phyloP scores from a whole-genome alignment of 257 asterid genomes.

The Datura wrightii region DNA sequence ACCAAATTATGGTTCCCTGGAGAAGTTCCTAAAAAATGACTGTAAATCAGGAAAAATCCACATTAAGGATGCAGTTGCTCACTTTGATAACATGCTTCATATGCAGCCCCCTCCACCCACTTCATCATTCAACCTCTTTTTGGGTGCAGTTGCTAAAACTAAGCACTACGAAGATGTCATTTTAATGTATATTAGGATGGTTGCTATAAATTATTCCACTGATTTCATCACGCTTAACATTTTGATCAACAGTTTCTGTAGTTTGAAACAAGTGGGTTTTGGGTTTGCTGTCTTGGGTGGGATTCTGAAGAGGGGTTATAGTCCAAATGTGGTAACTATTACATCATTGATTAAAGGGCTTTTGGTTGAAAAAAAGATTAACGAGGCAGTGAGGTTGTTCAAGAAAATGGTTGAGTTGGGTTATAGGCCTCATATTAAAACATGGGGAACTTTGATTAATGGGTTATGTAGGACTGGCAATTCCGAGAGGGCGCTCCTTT shows the following conservation, averaged over 20 bases:
- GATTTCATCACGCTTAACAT: conserved; percentile 62
- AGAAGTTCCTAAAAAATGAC: conserved; percentile 35
- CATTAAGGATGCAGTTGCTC: conserved; percentile 40
- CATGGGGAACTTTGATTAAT: conserved; percentile 67
- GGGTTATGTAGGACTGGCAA: conserved; percentile 32
- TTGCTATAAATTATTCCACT: conserved; percentile 45
- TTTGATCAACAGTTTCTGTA: conserved; percentile 64
- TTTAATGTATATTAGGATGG: conserved; percentile 54
- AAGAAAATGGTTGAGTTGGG: conserved; percentile 56
- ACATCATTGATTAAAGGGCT: conserved; percentile 69
- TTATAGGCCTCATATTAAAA: conserved; percentile 49
- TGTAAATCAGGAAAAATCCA: conserved; percentile 36
- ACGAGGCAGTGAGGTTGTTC: conserved; percentile 59
- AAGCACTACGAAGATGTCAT: conserved; percentile 48
- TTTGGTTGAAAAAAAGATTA: conserved; percentile 53
- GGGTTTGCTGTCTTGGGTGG: conserved; percentile 69
- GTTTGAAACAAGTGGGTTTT: conserved; percentile 43
- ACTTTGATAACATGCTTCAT: conserved; percentile 58
- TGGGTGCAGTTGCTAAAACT: conserved; percentile 57
- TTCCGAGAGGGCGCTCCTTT: conserved; percentile 57
- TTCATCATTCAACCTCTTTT: conserved; percentile 54
- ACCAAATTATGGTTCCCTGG: conserved; percentile 32
- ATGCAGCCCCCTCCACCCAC: conserved; percentile 52
- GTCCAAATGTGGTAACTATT: conserved; percentile 57
- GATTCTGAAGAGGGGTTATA: conserved; percentile 61